These are phyloP conservation scores for Quercus variabilis DNA, from an alignment of 306 rosid genomes.

Conservation along the genomic window DNA sequence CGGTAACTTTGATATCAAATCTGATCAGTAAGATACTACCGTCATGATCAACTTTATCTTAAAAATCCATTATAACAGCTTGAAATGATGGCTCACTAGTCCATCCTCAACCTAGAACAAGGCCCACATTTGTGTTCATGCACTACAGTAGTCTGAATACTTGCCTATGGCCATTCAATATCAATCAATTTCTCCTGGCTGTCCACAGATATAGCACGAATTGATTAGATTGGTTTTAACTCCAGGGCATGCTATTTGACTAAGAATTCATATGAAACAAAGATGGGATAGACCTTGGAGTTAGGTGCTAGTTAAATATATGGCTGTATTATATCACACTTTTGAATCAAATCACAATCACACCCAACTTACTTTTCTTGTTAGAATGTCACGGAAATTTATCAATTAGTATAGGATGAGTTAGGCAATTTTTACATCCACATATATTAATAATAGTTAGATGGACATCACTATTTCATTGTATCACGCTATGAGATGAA, in stretches of 20 bases:
- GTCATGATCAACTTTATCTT: not conserved
- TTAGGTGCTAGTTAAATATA: not conserved
- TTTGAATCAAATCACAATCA: conserved; percentile 10
- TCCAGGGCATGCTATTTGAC: conserved; percentile 15
- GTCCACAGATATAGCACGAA: conserved; percentile 27
- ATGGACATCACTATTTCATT: not conserved
- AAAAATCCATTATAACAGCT: not conserved
- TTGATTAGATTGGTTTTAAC: conserved; percentile 16
- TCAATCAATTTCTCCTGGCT: conserved; percentile 49
- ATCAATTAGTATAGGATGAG: not conserved
- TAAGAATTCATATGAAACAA: not conserved
- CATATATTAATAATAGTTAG: not conserved
- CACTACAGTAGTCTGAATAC: not conserved
- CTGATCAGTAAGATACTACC: not conserved
- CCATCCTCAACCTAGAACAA: not conserved
- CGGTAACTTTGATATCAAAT: no score
- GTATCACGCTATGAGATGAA: not conserved
- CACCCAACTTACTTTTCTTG: not conserved
- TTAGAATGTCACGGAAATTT: not conserved
- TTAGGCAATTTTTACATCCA: not conserved
- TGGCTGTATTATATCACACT: not conserved
- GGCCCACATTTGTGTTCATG: conserved; percentile 8
- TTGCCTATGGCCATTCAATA: conserved; percentile 9
- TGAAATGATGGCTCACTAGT: not conserved
- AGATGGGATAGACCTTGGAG: not conserved